Conservation (phyloP, 2,329 filamentous ascomycete species). For the Hysterium pulicare region DNA sequence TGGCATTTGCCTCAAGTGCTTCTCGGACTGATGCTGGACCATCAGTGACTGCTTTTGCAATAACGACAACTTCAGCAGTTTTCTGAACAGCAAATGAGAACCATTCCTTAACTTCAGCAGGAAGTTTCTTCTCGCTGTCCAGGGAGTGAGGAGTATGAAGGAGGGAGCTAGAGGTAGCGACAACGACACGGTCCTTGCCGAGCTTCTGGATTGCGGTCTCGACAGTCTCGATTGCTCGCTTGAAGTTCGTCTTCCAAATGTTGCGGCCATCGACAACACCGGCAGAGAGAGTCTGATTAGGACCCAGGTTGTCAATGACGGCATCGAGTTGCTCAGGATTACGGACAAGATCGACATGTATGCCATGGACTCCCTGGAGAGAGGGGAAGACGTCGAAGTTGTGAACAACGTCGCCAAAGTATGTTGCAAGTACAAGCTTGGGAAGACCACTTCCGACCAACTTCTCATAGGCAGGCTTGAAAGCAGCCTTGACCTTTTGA, state of each 20-base stretch:
- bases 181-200: constrained; percentile 95
- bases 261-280: constrained; percentile 98
- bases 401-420: constrained; percentile 99
- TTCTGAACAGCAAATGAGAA: constrained; percentile 98
- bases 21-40: constrained; percentile 82
- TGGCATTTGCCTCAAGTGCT: constrained; percentile 94
- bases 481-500: constrained; percentile 86
- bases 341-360: constrained; percentile 95
- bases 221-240: constrained; percentile 85
- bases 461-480: constrained; percentile 97
- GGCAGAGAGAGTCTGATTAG: constrained; percentile 85
- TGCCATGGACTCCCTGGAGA: constrained; percentile 68
- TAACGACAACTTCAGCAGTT: constrained; percentile 81
- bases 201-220: constrained; percentile 92
- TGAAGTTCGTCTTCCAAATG: constrained; percentile 99
- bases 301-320: constrained; percentile 76
- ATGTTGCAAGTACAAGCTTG: constrained; percentile 87
- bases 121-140: constrained; percentile 97
- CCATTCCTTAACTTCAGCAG: constrained; percentile 91
- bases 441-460: constrained; percentile 77
- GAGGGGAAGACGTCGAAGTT: constrained; percentile 88
- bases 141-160: constrained; percentile 98
- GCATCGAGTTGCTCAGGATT: constrained; percentile 95
- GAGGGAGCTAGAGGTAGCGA: constrained; percentile 94
- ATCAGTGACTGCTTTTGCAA: constrained; percentile 95